These are phyloP conservation scores for Rosa chinensis DNA, from an alignment of 306 rosid species.

Conservation along the genomic window DNA sequence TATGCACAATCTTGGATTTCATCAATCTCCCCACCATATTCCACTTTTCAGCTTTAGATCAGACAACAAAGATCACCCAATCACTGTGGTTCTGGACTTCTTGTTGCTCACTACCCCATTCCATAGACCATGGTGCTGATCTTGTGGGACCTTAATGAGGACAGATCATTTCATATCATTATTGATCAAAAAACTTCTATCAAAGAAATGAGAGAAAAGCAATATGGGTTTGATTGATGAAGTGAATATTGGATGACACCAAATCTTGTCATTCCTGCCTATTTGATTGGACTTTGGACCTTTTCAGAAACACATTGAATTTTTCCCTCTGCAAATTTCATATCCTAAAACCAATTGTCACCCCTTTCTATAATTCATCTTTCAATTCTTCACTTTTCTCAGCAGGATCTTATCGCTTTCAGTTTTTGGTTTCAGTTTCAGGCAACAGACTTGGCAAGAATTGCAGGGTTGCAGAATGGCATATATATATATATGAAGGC, in stretches of 20 bases:
- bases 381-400: slow-evolving; percentile 22
- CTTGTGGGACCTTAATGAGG: slow-evolving; percentile 44
- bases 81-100: slow-evolving; percentile 35
- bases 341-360: slow-evolving; percentile 10
- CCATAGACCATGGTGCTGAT: slow-evolving; percentile 47
- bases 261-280: slow-evolving; percentile 40
- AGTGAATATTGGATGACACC: slow-evolving; percentile 28
- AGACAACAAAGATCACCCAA: slow-evolving; percentile 54
- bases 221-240: slow-evolving; percentile 28
- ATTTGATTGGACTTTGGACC: slow-evolving; percentile 35
- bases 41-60: slow-evolving; percentile 48
- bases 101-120: slow-evolving; percentile 44
- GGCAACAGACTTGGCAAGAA: slow-evolving; percentile 54
- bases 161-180: background rate
- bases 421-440: slow-evolving; percentile 51
- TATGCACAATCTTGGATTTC: slow-evolving; percentile 22
- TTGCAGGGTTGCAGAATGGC: slow-evolving; percentile 53
- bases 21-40: slow-evolving; percentile 35
- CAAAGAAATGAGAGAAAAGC: slow-evolving; percentile 15
- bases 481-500: slow-evolving; percentile 40
- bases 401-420: slow-evolving; percentile 52
- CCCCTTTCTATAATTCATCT: background rate
- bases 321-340: slow-evolving; percentile 36
- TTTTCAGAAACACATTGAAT: slow-evolving; percentile 29
- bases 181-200: slow-evolving; percentile 12